phyloP scores from a whole-genome alignment of 768 basidiomycete species.

The Auriscalpium vulgare region DNA sequence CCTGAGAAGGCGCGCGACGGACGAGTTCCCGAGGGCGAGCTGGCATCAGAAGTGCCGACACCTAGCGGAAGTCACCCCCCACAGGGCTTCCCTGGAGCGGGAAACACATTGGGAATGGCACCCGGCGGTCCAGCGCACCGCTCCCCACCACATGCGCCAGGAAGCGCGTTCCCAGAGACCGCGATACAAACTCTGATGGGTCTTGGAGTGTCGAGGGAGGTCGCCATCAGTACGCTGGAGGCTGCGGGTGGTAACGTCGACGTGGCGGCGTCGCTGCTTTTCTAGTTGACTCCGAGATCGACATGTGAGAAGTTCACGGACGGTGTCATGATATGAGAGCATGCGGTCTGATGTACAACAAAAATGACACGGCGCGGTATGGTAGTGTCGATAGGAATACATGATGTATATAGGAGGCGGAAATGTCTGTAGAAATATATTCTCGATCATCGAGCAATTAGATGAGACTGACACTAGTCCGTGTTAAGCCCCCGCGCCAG shows the following conservation, averaged over 20 bases:
- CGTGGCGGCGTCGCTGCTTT: slow-evolving; percentile 80
- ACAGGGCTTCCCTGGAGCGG: slow-evolving; percentile 56
- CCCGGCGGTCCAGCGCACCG: slow-evolving; percentile 11
- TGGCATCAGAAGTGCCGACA: slow-evolving; percentile 15
- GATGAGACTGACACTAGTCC: slow-evolving; percentile 75
- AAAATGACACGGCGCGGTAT: not conserved
- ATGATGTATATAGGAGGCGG: not conserved
- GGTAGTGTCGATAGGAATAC: too few relatives aligned
- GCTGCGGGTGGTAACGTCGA: slow-evolving; percentile 84
- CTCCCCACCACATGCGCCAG: slow-evolving; percentile 18
- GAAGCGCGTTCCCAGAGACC: slow-evolving; percentile 43
- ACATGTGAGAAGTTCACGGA: not conserved
- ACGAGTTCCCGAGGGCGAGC: slow-evolving; percentile 20
- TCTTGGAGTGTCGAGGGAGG: slow-evolving; percentile 69
- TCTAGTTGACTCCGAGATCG: slow-evolving; percentile 31
- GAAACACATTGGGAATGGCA: slow-evolving; percentile 46
- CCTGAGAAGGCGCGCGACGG: slow-evolving; percentile 65
- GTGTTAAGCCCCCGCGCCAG: slow-evolving; percentile 78
- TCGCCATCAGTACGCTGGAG: slow-evolving; percentile 68
- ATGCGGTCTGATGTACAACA: slow-evolving; percentile 16
- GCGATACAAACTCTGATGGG: slow-evolving; percentile 60
- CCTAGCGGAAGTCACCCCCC: not conserved
- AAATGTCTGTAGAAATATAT: too few relatives aligned
- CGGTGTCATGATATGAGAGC: not conserved
- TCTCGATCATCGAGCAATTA: slow-evolving; percentile 24